Evolutionary conservation across 208 protist genomes (phyloP).

Genomic region (Trypanosoma lewisi): DNA sequence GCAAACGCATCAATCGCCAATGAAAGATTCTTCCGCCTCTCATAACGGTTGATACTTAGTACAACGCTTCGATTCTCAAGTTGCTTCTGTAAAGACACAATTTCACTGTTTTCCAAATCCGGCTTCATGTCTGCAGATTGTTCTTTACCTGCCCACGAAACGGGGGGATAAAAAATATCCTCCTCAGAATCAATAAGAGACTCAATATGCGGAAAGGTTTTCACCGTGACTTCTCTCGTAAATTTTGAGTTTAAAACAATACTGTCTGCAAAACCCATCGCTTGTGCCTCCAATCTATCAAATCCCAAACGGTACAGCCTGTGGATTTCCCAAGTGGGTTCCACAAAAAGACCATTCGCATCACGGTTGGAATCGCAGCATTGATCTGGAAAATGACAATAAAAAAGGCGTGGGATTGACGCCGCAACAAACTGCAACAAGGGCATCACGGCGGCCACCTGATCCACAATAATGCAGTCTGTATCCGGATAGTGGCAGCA

Average conservation of each 20-base stretch:
- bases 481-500: slow-evolving; percentile 40
- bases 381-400: slow-evolving; percentile 98
- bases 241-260: slow-evolving; percentile 88
- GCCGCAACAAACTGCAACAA: slow-evolving; percentile 56
- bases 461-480: slow-evolving; percentile 92
- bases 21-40: slow-evolving; percentile 96
- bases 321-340: slow-evolving; percentile 24
- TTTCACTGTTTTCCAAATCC: slow-evolving; percentile 4
- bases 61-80: slow-evolving; percentile 49
- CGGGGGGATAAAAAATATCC: slow-evolving; percentile 82
- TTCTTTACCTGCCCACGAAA: slow-evolving; percentile 21
- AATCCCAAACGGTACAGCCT: slow-evolving; percentile 84
- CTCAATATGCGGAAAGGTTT: slow-evolving; percentile 52
- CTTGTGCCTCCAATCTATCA: slow-evolving; percentile 76
- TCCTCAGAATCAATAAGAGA: slow-evolving; percentile 28
- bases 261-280: slow-evolving; percentile 52
- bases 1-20: slow-evolving; percentile 89
- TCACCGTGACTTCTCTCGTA: slow-evolving; percentile 42
- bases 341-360: slow-evolving; percentile 32
- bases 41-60: slow-evolving; percentile 98
- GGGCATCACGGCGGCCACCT: slow-evolving; percentile 91
- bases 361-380: slow-evolving; percentile 84
- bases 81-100: slow-evolving; percentile 4
- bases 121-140: neutral
- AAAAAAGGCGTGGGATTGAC: slow-evolving; percentile 93